Conservation (phyloP, 2,329 filamentous ascomycete species). For the Colletotrichum aenigma region DNA sequence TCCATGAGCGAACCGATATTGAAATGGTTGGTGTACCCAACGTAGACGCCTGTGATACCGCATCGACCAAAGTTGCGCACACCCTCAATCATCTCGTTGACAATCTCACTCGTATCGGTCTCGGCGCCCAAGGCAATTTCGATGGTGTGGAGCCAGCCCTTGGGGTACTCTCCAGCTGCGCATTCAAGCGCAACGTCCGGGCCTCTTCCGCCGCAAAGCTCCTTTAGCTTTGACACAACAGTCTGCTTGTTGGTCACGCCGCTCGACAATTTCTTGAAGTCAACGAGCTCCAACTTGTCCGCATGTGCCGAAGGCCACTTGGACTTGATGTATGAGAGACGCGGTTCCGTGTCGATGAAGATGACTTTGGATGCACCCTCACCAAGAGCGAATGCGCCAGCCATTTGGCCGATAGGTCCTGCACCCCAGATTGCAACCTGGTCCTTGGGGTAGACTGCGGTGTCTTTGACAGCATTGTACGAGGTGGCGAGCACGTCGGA, state of each 20-base stretch:
- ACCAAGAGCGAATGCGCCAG: slow-evolving; percentile 73
- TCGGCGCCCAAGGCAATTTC: slow-evolving; percentile 70
- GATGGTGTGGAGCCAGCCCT: slow-evolving; percentile 64
- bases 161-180: slow-evolving; percentile 64
- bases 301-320: slow-evolving; percentile 56
- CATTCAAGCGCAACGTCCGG: slow-evolving; percentile 78
- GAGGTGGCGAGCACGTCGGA: slow-evolving; percentile 81
- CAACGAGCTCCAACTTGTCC: slow-evolving; percentile 67
- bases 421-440: slow-evolving; percentile 85
- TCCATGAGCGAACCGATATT: slow-evolving; percentile 87
- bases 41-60: slow-evolving; percentile 76
- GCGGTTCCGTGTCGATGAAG: slow-evolving; percentile 75
- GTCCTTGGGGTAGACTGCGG: slow-evolving; percentile 77
- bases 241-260: slow-evolving; percentile 63
- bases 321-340: slow-evolving; percentile 70
- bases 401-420: slow-evolving; percentile 87
- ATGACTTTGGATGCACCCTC: slow-evolving; percentile 79
- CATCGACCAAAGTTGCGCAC: slow-evolving; percentile 74
- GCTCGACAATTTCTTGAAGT: slow-evolving; percentile 66
- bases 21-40: slow-evolving; percentile 77
- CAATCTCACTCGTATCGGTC: slow-evolving; percentile 82
- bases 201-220: slow-evolving; percentile 73
- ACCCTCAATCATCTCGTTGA: slow-evolving; percentile 82
- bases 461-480: slow-evolving; percentile 85
- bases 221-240: slow-evolving; percentile 74